Base-by-base conservation (phyloP, 2,329 filamentous ascomycete genomes). In the Daldinia sp. region DNA sequence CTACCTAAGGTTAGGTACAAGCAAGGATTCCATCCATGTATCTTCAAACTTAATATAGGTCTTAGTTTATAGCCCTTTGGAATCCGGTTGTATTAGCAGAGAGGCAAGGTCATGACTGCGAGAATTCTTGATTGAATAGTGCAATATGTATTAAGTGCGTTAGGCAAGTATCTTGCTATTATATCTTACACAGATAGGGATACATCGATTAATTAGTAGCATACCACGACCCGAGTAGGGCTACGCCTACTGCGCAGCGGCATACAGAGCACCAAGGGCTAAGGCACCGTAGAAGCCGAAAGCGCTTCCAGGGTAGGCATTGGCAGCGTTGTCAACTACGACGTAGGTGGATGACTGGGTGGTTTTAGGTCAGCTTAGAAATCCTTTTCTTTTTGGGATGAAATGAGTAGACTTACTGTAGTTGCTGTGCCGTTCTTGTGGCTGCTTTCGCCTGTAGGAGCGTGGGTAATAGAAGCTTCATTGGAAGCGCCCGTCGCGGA, bases 221-320 rank as follows among this genome's bases (percentile, higher is more conserved):
- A 11, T 35, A 13, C 3, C 19, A 35, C 7, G 21, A 37, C 9
- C 4, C 1, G n/a, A 23, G 13, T 10, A 15, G 34, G 7, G 21
- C 3, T 13, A 21, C 19, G 13, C 17, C 48, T 65, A 67, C 58
- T 67, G 41, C 15, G 47, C 55, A 6, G 35, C 60, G 17, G 56
- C 63, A n/a, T 57, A 64, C 5, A 64, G n/a, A 19, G 60, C 65
- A 27, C 65, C 65, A 9, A 69, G 35, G 2, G 59, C 65, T 4
- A 69, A 35, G 3, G 56, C 67, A 9, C 65, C 63, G 35, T 68
- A 68, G 39, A 64, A 54, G 4, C 63, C 65, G 15, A 66, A 25
- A 5, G 41, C 19, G 19, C 60, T 57, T 8, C 39, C 64, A 19
- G 30, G 17, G 25, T 62, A 6, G 21, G 43, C 39, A 27, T 64